Evolutionary conservation across 192 early-diverging fungal genomes (phyloP).

Genomic region (Irineochytrium annulatum): DNA sequence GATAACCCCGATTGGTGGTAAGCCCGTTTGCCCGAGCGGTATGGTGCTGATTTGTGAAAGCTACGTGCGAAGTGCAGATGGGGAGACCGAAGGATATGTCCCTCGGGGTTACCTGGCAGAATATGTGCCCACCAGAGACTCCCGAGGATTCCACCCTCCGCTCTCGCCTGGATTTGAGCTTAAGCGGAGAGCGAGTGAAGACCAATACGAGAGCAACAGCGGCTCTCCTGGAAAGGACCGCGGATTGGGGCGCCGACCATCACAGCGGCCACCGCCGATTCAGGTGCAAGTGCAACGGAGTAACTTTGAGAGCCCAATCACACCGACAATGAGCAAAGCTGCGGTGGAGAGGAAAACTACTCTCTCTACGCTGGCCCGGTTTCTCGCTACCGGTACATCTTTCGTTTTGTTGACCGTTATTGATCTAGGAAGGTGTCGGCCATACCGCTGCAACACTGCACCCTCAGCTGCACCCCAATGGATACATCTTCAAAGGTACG

Average conservation of each 20-base stretch:
- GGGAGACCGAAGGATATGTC: slow-evolving; percentile 31
- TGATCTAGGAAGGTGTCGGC: slow-evolving; percentile 18
- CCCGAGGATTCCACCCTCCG: no score
- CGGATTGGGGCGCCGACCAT: no score
- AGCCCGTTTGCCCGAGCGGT: slow-evolving; percentile 1
- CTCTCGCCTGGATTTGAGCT: no score
- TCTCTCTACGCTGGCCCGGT: slow-evolving; percentile 18
- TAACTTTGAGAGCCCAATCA: background rate
- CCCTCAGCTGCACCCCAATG: slow-evolving; percentile 17
- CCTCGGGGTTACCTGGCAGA: slow-evolving; percentile 40
- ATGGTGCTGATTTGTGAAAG: background rate
- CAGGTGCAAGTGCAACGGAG: background rate
- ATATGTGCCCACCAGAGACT: background rate
- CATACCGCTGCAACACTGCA: background rate
- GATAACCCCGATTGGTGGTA: slow-evolving; percentile 54
- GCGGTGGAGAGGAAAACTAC: background rate
- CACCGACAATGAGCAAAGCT: background rate
- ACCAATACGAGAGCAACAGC: no score
- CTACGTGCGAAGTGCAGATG: background rate
- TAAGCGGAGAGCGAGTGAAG: no score
- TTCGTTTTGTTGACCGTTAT: background rate
- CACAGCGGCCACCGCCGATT: background rate
- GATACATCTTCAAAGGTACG: slow-evolving; percentile 19
- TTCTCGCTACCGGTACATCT: slow-evolving; percentile 12
- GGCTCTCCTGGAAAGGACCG: no score